These are phyloP conservation scores for Gossypium stocksii DNA, from an alignment of 345 rosid genomes.

Conservation along the genomic window DNA sequence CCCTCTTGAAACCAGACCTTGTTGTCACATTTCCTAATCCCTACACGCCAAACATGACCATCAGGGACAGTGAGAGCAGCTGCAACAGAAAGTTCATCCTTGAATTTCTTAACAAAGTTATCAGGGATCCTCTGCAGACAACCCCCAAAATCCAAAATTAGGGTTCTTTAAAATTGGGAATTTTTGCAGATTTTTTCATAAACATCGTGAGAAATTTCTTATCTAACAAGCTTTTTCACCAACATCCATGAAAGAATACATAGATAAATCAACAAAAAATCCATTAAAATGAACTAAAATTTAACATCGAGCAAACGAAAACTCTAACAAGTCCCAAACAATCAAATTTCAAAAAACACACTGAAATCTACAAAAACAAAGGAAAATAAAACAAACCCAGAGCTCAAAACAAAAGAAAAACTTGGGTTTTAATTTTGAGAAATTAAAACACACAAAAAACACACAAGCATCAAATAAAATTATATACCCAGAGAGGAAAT, in stretches of 20 bases:
- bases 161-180: neutral
- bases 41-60: conserved; percentile 72
- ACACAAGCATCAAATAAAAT: neutral
- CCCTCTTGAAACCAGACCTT: conserved; percentile 78
- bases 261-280: neutral
- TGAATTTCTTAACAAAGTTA: conserved; percentile 66
- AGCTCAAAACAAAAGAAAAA: too few relatives aligned
- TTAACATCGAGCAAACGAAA: too few relatives aligned
- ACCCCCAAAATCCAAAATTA: conserved; percentile 18
- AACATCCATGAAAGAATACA: too few relatives aligned
- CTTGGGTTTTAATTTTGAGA: too few relatives aligned
- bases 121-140: conserved; percentile 84
- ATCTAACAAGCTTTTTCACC: too few relatives aligned
- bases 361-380: neutral
- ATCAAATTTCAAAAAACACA: neutral
- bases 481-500: neutral
- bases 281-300: neutral
- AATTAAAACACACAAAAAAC: neutral
- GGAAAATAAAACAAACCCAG: neutral
- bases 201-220: too few relatives aligned
- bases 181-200: too few relatives aligned
- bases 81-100: conserved; percentile 62
- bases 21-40: conserved; percentile 61
- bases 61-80: conserved; percentile 23
- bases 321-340: neutral